A percentile compares a stretch with the other conserved stretches of the same genome.
Evolutionary conservation across 164 flowering plant species (phyloP).

Genomic region (Aristolochia fimbriata): DNA sequence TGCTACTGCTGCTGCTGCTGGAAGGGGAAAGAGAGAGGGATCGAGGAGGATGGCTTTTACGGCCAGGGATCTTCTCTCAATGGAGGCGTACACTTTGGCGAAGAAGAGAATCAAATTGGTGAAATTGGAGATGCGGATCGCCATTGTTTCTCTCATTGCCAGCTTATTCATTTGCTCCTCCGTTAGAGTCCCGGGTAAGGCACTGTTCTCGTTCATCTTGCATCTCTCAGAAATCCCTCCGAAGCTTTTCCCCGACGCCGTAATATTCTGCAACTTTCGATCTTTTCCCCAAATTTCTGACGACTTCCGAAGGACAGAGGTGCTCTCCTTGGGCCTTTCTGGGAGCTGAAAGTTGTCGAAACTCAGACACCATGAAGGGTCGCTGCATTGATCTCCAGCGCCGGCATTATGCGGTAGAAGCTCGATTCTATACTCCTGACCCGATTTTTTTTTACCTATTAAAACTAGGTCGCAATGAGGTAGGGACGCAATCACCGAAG

Average conservation of each 20-base stretch:
- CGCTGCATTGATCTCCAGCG: constrained; percentile 12
- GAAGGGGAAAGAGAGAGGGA: no score
- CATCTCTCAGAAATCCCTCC: constrained; percentile 82
- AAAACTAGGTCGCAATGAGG: no score
- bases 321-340: constrained; percentile 5
- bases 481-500: no score
- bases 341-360: constrained; percentile 26
- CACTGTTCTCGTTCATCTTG: constrained; percentile 44
- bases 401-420: constrained; percentile 22
- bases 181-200: constrained; percentile 40
- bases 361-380: constrained; percentile 41
- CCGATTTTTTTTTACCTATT: no score
- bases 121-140: constrained; percentile 45
- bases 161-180: constrained; percentile 70
- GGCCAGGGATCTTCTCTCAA: constrained; percentile 73
- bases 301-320: neutral
- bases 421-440: constrained; percentile 21
- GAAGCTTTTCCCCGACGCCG: constrained; percentile 67
- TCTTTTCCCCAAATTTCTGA: constrained; percentile 21
- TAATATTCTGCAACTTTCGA: constrained; percentile 65
- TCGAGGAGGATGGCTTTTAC: constrained; percentile 82
- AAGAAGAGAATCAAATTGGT: constrained; percentile 58
- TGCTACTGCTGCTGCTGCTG: no score
- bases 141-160: constrained; percentile 53
- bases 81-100: constrained; percentile 72